Conservation (phyloP, 1,139 yeast species). For the Magnusiomyces ingens region DNA sequence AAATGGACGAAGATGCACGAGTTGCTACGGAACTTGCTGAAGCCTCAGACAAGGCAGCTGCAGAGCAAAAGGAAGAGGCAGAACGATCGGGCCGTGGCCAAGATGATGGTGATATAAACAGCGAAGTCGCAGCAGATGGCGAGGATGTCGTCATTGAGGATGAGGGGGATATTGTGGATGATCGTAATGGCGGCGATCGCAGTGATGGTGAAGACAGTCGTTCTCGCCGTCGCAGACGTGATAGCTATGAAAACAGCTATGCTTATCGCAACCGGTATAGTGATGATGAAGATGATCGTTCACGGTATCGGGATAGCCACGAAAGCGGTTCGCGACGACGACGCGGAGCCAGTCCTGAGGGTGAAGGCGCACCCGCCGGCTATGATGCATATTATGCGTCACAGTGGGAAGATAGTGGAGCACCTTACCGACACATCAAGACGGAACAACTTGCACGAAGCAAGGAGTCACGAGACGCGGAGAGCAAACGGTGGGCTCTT, state of each 20-base stretch:
- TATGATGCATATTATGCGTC: neutral
- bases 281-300: neutral
- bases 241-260: neutral
- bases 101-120: constrained; percentile 31
- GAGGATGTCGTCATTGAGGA: constrained; percentile 14
- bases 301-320: neutral
- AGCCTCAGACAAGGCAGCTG: neutral
- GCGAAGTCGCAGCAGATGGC: constrained; percentile 29
- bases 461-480: neutral
- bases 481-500: constrained; percentile 13
- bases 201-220: neutral
- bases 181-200: neutral
- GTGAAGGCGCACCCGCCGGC: neutral
- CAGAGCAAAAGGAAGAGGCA: constrained; percentile 20
- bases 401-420: neutral
- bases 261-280: neutral
- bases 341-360: neutral
- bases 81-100: constrained; percentile 7
- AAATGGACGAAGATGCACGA: neutral
- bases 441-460: neutral
- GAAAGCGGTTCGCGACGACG: neutral
- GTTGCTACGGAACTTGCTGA: neutral
- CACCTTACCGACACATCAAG: neutral
- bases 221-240: neutral
- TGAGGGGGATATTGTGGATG: constrained; percentile 8